Base-by-base conservation (phyloP, 75 land plant genomes). In the Pseudotsuga menziesii region DNA sequence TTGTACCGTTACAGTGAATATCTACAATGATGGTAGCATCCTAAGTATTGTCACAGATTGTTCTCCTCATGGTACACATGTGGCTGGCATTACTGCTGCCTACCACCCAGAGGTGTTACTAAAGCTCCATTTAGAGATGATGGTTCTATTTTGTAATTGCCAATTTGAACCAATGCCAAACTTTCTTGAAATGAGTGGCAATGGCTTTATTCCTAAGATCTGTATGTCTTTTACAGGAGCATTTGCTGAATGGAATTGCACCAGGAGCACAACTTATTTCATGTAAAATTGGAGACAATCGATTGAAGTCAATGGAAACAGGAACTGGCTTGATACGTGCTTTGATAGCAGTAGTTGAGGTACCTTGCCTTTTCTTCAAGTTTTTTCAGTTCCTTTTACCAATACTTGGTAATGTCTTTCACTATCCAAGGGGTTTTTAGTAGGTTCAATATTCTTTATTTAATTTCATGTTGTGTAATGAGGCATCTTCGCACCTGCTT, bases 21-120 rank as follows among this genome's bases (percentile, higher is more conserved):
- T 97, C 35, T 97, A 91, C 78, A 87, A 97, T 79, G 84, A 94
- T 54, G 99, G 99, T 66, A 91, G 95, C 67, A 77, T 94, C 32
- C 84, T 97, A 67, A 97, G 99, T 77, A 89, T 97, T 78, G 99
- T 97, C 11, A 97, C 99, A 29, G 99, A 97, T 82, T 78, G 98
- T 78, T 97, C 99, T 36, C 98, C 99, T 56, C 99, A 97, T 86
- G 99, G 95, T n/a, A 97, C 99, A 64, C 99, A 97, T 84, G 99
- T 97, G 76, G 95, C 99, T 82, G 99, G 99, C 36, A 97, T 97
- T 80, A 85, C 98, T 66, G 78, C 98, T 77, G 98, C 99, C 66
- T 93, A 84, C 79, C 90, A 97, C 79, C 88, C 90, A 56, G 81
- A 97, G 92, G 99, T 97, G 71, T 56, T 26, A 8, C 13, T 39